Base-by-base conservation (phyloP, 176 grass and related monocot species). In the Hordeum marinum region DNA sequence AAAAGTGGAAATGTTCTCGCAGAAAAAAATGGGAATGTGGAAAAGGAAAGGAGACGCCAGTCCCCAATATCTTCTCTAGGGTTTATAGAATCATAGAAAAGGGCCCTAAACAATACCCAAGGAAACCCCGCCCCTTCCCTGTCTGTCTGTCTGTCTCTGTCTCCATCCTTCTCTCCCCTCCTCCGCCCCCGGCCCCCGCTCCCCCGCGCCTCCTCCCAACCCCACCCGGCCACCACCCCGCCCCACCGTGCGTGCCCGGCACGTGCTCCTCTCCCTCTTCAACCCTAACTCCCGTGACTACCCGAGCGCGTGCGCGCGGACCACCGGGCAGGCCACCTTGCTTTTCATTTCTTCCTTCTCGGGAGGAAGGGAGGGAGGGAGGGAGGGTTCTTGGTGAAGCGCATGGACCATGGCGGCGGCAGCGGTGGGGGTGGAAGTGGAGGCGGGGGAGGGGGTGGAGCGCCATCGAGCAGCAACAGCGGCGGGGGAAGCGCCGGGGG, bases 381-480 rank as follows among this genome's bases (percentile, higher is more conserved):
- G n/a, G 43, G 46, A 50, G 46, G 46, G 46, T 50, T 50, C 46
- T 50, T 6, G 46, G 46, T 55, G 45, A 60, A 55, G 83, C 48
- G 40, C 81, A 89, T 91, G 86, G 87, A 87, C 42, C 88, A 83
- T 52, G 88, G 80, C 67, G 84, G 83, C 72, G 88, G 87, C 2
- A 83, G 85, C 10, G 46, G 46, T 7, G 46, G 46, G 14, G 85
- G 72, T 9, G 82, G 75, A 14, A 1, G 58, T 31, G 80, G 86
- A 26, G 43, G 70, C 0, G 85, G 79, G 2, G 85, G 77, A 10
- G 75, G 62, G 0, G 89, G 83, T 0, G 89, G 78, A 12, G 88
- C 84, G 67, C 84, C 88, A 9, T 91, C 87, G 27, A 99, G 91
- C 75, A 94, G 88, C 80, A 96, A 85, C 82, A 96, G 84, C 81